These are phyloP conservation scores for Aspergillus sp. DNA, from an alignment of 2,329 filamentous ascomycete species.

Conservation along the genomic window DNA sequence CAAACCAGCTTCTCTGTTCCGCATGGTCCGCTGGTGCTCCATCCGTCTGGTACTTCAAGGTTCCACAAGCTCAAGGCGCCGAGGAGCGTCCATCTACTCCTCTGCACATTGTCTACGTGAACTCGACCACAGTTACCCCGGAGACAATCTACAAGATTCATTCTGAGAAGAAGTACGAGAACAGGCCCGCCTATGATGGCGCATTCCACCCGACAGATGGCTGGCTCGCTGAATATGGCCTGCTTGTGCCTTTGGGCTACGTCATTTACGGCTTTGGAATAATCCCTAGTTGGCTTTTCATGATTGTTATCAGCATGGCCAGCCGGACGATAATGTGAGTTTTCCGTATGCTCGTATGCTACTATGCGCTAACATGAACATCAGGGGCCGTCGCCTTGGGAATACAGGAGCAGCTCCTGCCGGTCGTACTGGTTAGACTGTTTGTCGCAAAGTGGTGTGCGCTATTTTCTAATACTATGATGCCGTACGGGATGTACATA, in stretches of 20 bases:
- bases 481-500: slow-evolving; percentile 37
- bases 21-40: slow-evolving; percentile 60
- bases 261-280: slow-evolving; percentile 56
- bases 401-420: slow-evolving; percentile 21
- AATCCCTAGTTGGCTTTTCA: slow-evolving; percentile 64
- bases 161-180: slow-evolving; percentile 56
- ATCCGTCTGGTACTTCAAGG: slow-evolving; percentile 56
- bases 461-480: slow-evolving; percentile 15
- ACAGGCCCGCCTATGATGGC: slow-evolving; percentile 56
- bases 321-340: slow-evolving; percentile 63
- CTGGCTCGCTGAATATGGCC: slow-evolving; percentile 51
- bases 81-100: slow-evolving; percentile 55
- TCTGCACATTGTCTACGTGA: slow-evolving; percentile 56
- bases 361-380: slow-evolving; percentile 10
- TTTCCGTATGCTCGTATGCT: neutral
- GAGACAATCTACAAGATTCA: slow-evolving; percentile 58
- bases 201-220: slow-evolving; percentile 63
- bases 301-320: slow-evolving; percentile 63
- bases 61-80: slow-evolving; percentile 54
- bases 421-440: slow-evolving; percentile 21
- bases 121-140: slow-evolving; percentile 58
- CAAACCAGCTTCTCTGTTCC: slow-evolving; percentile 59
- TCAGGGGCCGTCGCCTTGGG: slow-evolving; percentile 30
- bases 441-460: slow-evolving; percentile 14
- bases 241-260: slow-evolving; percentile 58